These are phyloP conservation scores for Aspergillus costaricaensis DNA, from an alignment of 2,329 filamentous ascomycete genomes.

Conservation along the genomic window DNA sequence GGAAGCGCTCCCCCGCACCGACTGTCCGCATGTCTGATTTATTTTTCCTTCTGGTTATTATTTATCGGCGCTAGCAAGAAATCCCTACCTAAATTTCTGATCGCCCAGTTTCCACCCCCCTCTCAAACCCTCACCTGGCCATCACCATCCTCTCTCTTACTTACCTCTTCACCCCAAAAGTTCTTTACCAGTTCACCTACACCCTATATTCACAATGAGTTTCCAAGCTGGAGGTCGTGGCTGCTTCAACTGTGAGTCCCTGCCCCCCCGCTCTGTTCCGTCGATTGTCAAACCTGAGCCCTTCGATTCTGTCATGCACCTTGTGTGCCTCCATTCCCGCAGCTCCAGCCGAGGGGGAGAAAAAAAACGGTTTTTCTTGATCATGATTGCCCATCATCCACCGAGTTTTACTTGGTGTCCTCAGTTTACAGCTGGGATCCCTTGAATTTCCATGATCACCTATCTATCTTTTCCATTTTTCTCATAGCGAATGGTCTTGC, in stretches of 20 bases:
- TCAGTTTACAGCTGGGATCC: background rate
- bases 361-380: background rate
- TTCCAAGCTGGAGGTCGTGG: constrained; percentile 53
- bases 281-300: constrained; percentile 2
- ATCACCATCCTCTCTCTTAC: constrained; percentile 3
- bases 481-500: background rate
- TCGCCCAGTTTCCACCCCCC: constrained; percentile 12
- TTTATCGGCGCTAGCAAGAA: constrained; percentile 21
- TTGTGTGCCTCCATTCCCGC: background rate
- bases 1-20: constrained; percentile 21
- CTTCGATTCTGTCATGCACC: constrained; percentile 6
- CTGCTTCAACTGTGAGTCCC: constrained; percentile 61
- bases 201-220: constrained; percentile 47
- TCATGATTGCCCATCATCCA: background rate
- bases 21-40: constrained; percentile 18
- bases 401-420: background rate
- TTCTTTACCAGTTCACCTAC: constrained; percentile 7
- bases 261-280: background rate
- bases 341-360: background rate
- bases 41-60: constrained; percentile 9
- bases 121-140: background rate
- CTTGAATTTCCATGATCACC: background rate
- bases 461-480: background rate
- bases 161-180: too few species aligned
- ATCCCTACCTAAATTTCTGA: constrained; percentile 23